Percentiles rank a stretch among this genome's conserved stretches.
Conservation (phyloP, 768 basidiomycete genomes). For the Leccinum broughii region DNA sequence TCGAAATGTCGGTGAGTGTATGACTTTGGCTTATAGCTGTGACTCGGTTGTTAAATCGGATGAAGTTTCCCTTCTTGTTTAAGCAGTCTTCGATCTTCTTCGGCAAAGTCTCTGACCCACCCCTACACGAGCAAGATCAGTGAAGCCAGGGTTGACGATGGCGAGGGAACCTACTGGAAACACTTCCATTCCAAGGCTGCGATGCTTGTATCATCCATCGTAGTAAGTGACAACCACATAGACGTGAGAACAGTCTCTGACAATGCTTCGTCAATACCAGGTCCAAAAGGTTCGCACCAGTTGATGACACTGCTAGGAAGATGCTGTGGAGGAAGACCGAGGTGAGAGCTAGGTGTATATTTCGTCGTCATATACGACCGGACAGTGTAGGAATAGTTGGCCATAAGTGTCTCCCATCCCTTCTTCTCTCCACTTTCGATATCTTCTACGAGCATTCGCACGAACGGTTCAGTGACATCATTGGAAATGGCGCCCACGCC, state of each 20-base stretch:
- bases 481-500: constrained; percentile 19
- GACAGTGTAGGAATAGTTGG: constrained; percentile 28
- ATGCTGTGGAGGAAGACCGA: constrained; percentile 16
- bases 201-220: background rate
- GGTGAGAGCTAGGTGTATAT: constrained; percentile 20
- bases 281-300: constrained; percentile 17
- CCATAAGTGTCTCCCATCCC: constrained; percentile 32
- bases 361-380: constrained; percentile 22
- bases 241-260: background rate
- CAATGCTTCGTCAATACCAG: constrained; percentile 9
- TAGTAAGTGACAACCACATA: background rate
- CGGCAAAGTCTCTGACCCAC: constrained; percentile 5
- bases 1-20: background rate
- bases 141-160: background rate
- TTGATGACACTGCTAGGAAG: constrained; percentile 28
- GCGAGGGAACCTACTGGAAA: constrained; percentile 6
- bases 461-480: constrained; percentile 21
- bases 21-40: constrained; percentile 4
- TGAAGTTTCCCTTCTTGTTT: background rate
- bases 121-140: background rate
- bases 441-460: constrained; percentile 17
- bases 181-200: constrained; percentile 8
- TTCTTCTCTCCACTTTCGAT: constrained; percentile 13
- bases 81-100: constrained; percentile 4
- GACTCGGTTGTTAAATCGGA: constrained; percentile 5